Evolutionary conservation across 139 green algal species (phyloP), one percentile per base, ranked within the genome.

Genomic region (Chlorella sp.): DNA sequence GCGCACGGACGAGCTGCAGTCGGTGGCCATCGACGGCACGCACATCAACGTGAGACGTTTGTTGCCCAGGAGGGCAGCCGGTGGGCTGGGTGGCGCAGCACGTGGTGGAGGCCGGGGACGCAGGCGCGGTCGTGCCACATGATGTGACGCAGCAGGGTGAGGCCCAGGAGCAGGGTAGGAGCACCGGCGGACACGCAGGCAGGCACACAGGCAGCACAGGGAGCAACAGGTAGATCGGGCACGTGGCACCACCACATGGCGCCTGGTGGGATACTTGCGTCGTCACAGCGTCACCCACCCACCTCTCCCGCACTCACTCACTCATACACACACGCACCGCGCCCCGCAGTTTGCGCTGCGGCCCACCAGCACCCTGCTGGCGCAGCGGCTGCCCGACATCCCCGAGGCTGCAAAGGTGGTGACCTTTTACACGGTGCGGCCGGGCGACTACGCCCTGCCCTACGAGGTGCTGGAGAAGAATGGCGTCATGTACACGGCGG

Each of bases 11-110:
- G 84, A 96, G 29, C 88, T 97, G 32, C 23, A 77, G 27, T 67
- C 73, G 14, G 83, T 97, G 1, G 71, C 75, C 0, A 76, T 97
- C n/a, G 90, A 97, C 65, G 91, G 91, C 67, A 80, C 78, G 35
- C 74, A 79, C 64, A 81, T 69, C 65, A 64, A 70, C 5, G 27
- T 73, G 49, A 67, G 79, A 42, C 69, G 42, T 50, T n/a, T n/a
- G n/a, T n/a, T n/a, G n/a, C n/a, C n/a, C n/a, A n/a, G n/a, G n/a
- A n/a, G n/a, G n/a, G n/a, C n/a, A n/a, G 74, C 42, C 62, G 1
- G 67, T 73, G 34, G 69, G 42, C n/a, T 3, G 17, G 6, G 62
- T 64, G 55, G 14, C 66, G 36, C n/a, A n/a, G n/a, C n/a, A n/a
- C n/a, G n/a, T n/a, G n/a, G n/a, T n/a, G n/a, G n/a, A n/a, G n/a